Base-by-base conservation (phyloP, 371 early-diverging fungal species). In the Lichtheimia ramosa region DNA sequence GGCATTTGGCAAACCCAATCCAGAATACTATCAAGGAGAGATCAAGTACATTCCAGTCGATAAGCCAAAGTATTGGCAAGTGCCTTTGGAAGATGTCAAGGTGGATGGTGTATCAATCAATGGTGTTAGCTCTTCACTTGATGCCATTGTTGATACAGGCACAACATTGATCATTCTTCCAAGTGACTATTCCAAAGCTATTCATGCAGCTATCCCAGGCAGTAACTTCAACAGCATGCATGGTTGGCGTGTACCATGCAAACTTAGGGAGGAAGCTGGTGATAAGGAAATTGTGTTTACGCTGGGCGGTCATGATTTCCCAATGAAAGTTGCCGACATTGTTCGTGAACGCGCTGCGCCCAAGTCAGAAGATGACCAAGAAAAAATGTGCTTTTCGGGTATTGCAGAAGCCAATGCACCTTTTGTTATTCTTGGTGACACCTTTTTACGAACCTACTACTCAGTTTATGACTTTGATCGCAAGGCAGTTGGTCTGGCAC, bases 11-110 rank as follows among this genome's bases (percentile, higher is more conserved):
- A 64, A 64, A n/a, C 56, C 67, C 16, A 73, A 78, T 51, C 62
- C 63, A 20, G 62, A 56, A 0, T 68, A 73, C 56, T 75, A 70
- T 49, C 64, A 71, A 53, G 84, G 83, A 0, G 75, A 76, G 10
- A 48, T 84, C 18, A 68, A 69, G 7, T 82, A 72, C 50, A 60
- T 82, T 21, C 73, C 76, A 0, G 61, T 71, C 0, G 73, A 74
- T 0, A 48, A 62, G 21, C 63, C 72, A 61, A 71, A 71, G 48
- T 82, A 82, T 48, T 84, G 84, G 84, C 82, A 81, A 61, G 70
- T 82, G 3, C 61, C 70, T 14, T 60, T 82, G 48, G 77, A 69
- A 2, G 69, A 69, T 12, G 54, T 84, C 34, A 61, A 65, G 3
- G 60, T 81, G 20, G 64, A 69, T 14, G 68, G 65, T 6, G 48